These are phyloP conservation scores for Fusarium staphyleae DNA, from an alignment of 2,329 filamentous ascomycete genomes.

Conservation along the genomic window DNA sequence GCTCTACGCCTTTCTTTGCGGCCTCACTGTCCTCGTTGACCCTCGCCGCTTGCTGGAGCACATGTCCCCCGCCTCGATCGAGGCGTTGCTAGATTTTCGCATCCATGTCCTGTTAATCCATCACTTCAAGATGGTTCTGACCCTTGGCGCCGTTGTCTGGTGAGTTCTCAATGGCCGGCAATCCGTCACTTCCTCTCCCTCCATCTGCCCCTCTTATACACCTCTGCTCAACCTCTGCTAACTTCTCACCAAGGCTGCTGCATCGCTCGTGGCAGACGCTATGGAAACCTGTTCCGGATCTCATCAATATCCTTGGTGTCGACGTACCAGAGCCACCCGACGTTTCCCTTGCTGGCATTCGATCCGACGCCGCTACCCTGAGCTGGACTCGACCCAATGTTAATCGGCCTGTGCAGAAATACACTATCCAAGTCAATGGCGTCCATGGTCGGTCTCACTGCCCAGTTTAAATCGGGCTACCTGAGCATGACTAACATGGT, in stretches of 20 bases:
- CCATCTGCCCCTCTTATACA: too few relatives aligned
- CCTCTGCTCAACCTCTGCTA: constrained; percentile 14
- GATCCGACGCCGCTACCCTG: constrained; percentile 83
- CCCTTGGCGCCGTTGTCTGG: constrained; percentile 61
- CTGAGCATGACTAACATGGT: constrained; percentile 22
- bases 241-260: constrained; percentile 67
- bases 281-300: constrained; percentile 86
- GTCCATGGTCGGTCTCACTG: constrained; percentile 72
- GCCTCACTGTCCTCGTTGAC: constrained; percentile 46
- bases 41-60: constrained; percentile 43
- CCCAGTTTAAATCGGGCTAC: constrained; percentile 4
- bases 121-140: constrained; percentile 63
- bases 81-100: constrained; percentile 50
- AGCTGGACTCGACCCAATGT: constrained; percentile 83
- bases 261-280: constrained; percentile 88
- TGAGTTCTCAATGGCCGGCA: constrained; percentile 45
- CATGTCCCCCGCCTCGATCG: constrained; percentile 41
- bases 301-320: constrained; percentile 89
- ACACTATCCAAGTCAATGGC: constrained; percentile 92
- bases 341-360: constrained; percentile 89
- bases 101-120: constrained; percentile 56
- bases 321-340: constrained; percentile 91
- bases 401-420: constrained; percentile 77
- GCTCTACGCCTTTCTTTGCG: constrained; percentile 44
- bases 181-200: constrained; percentile 5